Conservation (phyloP, 768 basidiomycete species). For the Leccinum variicolor region DNA sequence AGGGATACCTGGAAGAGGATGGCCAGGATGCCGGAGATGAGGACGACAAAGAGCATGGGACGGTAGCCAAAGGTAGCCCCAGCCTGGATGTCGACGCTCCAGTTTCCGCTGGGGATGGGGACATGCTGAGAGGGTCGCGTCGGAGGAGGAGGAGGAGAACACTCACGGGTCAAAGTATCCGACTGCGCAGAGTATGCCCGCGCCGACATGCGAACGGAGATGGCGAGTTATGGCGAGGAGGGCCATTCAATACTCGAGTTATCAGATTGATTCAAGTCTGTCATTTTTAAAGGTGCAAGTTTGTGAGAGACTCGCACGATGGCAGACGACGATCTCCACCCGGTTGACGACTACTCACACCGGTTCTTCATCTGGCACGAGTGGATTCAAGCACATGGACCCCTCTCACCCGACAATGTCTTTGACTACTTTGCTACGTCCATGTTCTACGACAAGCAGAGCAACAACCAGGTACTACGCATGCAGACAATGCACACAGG, state of each 20-base stretch:
- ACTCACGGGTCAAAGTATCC: slow-evolving; percentile 36
- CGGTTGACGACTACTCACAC: slow-evolving; percentile 77
- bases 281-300: not conserved
- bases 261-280: not conserved
- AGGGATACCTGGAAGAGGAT: slow-evolving; percentile 37
- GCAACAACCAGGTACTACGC: slow-evolving; percentile 86
- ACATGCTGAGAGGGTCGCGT: not conserved
- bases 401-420: slow-evolving; percentile 71
- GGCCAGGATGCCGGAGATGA: slow-evolving; percentile 43
- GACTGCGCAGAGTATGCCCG: slow-evolving; percentile 37
- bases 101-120: slow-evolving; percentile 32
- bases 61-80: slow-evolving; percentile 44
- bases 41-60: slow-evolving; percentile 42
- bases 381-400: slow-evolving; percentile 85
- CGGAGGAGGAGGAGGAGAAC: not conserved
- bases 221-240: slow-evolving; percentile 23
- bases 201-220: slow-evolving; percentile 34
- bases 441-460: slow-evolving; percentile 94
- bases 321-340: slow-evolving; percentile 69
- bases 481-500: slow-evolving; percentile 93
- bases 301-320: not conserved
- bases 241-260: not conserved
- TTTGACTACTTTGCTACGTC: slow-evolving; percentile 89
- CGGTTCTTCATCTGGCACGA: slow-evolving; percentile 90
- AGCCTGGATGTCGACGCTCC: slow-evolving; percentile 44